phyloP scores from a whole-genome alignment of 2,329 filamentous ascomycete genomes.

The Fusarium gaditjirri region DNA sequence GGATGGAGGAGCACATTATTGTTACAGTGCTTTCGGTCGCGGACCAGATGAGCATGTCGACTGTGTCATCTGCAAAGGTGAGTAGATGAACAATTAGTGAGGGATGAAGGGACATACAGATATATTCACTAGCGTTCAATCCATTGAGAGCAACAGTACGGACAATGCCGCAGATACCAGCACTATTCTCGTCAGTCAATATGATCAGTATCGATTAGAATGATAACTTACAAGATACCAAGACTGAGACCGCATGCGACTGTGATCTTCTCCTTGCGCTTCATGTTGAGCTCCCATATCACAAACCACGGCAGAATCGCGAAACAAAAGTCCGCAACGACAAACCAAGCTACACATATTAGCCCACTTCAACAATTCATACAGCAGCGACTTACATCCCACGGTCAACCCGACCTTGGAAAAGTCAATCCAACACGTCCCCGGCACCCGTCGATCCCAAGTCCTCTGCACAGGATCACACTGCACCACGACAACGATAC shows the following conservation, averaged over 20 bases:
- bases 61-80: constrained; percentile 7
- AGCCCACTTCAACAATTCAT: rapidly evolving
- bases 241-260: constrained; percentile 23
- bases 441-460: constrained; percentile 11
- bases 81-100: rapidly evolving
- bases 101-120: not conserved
- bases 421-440: constrained; percentile 30
- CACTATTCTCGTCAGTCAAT: not conserved
- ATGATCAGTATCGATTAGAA: no score
- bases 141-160: constrained; percentile 19
- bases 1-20: constrained; percentile 30
- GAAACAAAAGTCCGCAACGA: constrained; percentile 25
- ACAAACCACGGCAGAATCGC: constrained; percentile 30
- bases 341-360: constrained; percentile 5
- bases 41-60: constrained; percentile 31
- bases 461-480: constrained; percentile 22
- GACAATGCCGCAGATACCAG: constrained; percentile 21
- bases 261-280: constrained; percentile 29
- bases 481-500: constrained; percentile 10
- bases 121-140: constrained; percentile 20
- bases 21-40: constrained; percentile 30
- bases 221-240: constrained; percentile 16
- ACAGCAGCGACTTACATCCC: not conserved
- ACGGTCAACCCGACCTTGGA: constrained; percentile 31
- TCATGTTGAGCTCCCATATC: constrained; percentile 34